Evolutionary conservation across 257 asterid species (phyloP).

Genomic region (Solanum gandarillasii): DNA sequence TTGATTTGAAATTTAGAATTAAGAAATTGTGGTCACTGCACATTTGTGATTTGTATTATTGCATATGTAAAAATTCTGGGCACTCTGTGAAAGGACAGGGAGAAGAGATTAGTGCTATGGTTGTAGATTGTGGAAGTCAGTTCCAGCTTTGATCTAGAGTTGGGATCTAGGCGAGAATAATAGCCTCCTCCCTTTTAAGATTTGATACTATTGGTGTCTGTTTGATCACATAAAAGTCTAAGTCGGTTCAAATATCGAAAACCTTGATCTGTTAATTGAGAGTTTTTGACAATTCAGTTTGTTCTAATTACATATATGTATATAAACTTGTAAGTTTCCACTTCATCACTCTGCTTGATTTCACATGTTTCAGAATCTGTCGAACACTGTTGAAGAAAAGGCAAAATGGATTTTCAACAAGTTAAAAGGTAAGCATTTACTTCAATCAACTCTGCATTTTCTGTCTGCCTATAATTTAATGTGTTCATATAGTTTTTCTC

Average conservation of each 20-base stretch:
- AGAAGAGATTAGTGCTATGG: too few relatives aligned
- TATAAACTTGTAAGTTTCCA: background rate
- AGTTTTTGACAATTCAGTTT: background rate
- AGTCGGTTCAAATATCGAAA: background rate
- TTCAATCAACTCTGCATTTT: background rate
- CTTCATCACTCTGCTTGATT: background rate
- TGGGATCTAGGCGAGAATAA: too few relatives aligned
- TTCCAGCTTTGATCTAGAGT: too few relatives aligned
- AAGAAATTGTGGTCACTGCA: background rate
- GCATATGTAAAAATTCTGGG: too few relatives aligned
- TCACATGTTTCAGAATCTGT: conserved; percentile 43
- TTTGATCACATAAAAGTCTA: background rate
- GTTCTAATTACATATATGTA: background rate
- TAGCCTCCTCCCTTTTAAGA: background rate
- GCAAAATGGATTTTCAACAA: conserved; percentile 97
- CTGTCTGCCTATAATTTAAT: background rate
- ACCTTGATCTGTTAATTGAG: background rate
- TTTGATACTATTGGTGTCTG: background rate
- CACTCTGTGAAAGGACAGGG: too few relatives aligned
- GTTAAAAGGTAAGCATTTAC: conserved; percentile 58
- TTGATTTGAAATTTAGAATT: too few relatives aligned
- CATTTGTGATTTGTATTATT: too few relatives aligned
- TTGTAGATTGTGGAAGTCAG: too few relatives aligned
- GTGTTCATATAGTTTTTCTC: background rate
- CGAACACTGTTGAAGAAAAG: conserved; percentile 86